phyloP scores from a whole-genome alignment of 805 yeast genomes.

The Kazachstania viticola region DNA sequence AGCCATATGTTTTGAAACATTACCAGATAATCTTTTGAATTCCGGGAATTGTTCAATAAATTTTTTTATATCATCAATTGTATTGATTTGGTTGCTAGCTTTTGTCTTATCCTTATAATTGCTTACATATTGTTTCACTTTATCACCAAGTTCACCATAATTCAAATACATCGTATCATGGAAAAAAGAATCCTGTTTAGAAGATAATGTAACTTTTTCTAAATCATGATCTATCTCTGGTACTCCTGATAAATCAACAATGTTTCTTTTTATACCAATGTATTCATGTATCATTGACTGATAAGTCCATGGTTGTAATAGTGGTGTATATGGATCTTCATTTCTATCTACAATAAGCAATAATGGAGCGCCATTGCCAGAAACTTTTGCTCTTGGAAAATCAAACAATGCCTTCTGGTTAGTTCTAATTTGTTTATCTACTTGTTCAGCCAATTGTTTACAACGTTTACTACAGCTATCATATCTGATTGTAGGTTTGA shows the following conservation, averaged over 20 bases:
- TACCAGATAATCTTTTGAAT: constrained; percentile 74
- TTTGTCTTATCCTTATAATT: constrained; percentile 74
- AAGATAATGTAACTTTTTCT: constrained; percentile 51
- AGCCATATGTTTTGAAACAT: constrained; percentile 86
- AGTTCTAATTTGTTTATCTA: constrained; percentile 44
- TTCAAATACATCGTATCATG: constrained; percentile 74
- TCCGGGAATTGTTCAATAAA: constrained; percentile 92
- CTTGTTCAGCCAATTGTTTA: constrained; percentile 55
- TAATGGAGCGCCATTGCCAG: constrained; percentile 43
- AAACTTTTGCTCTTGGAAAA: constrained; percentile 43
- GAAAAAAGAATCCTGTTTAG: constrained; percentile 67
- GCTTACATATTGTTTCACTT: constrained; percentile 72
- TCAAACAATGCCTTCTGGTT: constrained; percentile 55
- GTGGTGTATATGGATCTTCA: constrained; percentile 88
- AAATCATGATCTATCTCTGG: constrained; percentile 49
- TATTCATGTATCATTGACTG: constrained; percentile 96
- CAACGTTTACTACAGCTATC: constrained; percentile 61
- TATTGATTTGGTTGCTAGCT: constrained; percentile 50
- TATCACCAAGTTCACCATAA: constrained; percentile 90
- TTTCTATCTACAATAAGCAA: constrained; percentile 71
- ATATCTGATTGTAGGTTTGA: constrained; percentile 63
- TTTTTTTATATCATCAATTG: constrained; percentile 81
- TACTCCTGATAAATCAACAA: constrained; percentile 52
- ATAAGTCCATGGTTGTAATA: constrained; percentile 92
- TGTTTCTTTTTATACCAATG: constrained; percentile 69